Evolutionary conservation across 2,329 filamentous ascomycete genomes (phyloP), one percentile per base, ranked within the genome.

Genomic region (Nigrograna mackinnonii): DNA sequence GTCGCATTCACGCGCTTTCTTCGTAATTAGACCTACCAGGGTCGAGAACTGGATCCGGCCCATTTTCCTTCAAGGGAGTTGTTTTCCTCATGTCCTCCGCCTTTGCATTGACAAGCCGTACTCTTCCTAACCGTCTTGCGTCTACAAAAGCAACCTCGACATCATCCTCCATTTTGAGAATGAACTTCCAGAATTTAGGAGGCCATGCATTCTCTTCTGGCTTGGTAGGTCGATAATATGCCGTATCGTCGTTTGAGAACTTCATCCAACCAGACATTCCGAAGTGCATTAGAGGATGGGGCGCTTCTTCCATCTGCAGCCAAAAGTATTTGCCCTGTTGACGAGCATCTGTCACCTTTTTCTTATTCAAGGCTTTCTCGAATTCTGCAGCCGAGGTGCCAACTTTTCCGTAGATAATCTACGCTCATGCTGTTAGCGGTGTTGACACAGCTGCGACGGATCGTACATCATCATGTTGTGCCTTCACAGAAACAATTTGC

Each of bases 241-340:
- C 83, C 3, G 86, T 90, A 46, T 85, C 82, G 43, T 89, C 85
- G 48, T 85, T 84, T 51, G 82, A 85, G 64, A 97, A 91, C 58
- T 95, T 87, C 38, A 97, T 78, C 94, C 94, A 97, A 5, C 94
- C 84, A 13, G 64, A 58, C 68, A 70, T 80, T 31, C 90, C 90
- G 56, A 95, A 85, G 67, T 95, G 91, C 83, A 95, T 90, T 21
- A 97, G 82, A 0, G 88, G 82, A 69, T 97, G 94, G 1, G 92
- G 91, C 9, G 89, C 80, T 7, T 80, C 79, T 19, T 81, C 79
- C 80, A 89, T 87, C 26, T 89, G 84, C 17, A 97, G 76, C 77
- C 94, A 99, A 67, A 99, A 97, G 64, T 97, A 97, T 79, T 97
- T 99, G 7, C 94, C 94, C 66, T 96, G 94, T 46, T 87, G 90